These are phyloP conservation scores for Phytopythium vexans DNA, from an alignment of 352 stramenopile genomes.

Conservation along the genomic window DNA sequence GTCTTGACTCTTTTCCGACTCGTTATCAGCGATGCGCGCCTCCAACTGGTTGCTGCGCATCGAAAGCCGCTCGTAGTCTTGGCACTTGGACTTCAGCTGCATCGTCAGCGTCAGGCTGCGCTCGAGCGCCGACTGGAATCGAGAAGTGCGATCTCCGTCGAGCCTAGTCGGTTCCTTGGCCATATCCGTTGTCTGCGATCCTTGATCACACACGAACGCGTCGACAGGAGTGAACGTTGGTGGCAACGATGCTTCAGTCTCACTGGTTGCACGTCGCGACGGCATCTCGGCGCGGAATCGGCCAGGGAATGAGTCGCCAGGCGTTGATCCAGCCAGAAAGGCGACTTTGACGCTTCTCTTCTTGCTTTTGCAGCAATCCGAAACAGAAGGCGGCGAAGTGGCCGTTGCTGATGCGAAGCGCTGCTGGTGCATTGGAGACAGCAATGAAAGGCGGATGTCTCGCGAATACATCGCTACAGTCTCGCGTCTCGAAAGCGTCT, in stretches of 20 bases:
- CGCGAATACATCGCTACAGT: conserved; percentile 10
- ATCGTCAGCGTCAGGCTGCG: conserved; percentile 29
- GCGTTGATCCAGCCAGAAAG: conserved; percentile 12
- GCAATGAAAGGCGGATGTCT: conserved; percentile 29
- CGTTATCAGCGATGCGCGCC: conserved; percentile 7
- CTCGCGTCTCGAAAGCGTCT: neutral
- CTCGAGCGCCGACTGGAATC: conserved; percentile 30
- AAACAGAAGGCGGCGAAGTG: neutral
- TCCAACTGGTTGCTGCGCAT: conserved; percentile 25
- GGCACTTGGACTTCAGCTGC: conserved; percentile 36
- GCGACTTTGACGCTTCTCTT: conserved; percentile 18
- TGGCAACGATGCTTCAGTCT: neutral
- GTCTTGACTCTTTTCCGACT: conserved; percentile 19
- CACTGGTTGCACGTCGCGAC: conserved; percentile 3
- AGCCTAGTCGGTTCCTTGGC: neutral
- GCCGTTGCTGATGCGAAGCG: conserved; percentile 6
- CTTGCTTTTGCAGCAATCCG: conserved; percentile 3
- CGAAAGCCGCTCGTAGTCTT: conserved; percentile 36
- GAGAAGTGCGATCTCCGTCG: conserved; percentile 1
- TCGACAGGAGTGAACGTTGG: conserved; percentile 26
- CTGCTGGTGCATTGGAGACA: conserved; percentile 31
- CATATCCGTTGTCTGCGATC: conserved; percentile 23
- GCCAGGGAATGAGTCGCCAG: conserved; percentile 13
- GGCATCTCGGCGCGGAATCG: conserved; percentile 24
- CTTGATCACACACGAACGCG: conserved; percentile 19